Conservation (phyloP, 345 rosid species). For the Eucalyptus dawsonii region DNA sequence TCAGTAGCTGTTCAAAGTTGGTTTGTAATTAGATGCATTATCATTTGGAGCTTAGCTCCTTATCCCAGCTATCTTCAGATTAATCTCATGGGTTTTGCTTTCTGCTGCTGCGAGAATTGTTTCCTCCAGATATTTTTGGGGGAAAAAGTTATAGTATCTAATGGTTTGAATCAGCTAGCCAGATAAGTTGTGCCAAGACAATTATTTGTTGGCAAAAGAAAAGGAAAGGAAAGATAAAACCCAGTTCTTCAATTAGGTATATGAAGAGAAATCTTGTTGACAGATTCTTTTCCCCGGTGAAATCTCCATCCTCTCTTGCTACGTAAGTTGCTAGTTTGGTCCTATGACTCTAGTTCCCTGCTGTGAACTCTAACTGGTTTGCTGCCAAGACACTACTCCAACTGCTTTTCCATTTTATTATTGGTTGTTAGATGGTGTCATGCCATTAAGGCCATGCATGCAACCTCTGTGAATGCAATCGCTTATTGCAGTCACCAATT, state of each 20-base stretch:
- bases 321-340: neutral
- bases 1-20: neutral
- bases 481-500: neutral
- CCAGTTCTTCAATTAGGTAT: neutral
- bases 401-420: neutral
- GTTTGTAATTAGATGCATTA: neutral
- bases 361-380: neutral
- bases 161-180: neutral
- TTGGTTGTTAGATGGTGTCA: neutral
- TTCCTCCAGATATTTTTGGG: neutral
- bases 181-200: neutral
- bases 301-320: neutral
- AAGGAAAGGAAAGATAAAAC: neutral
- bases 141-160: neutral
- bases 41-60: neutral
- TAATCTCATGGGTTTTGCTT: neutral
- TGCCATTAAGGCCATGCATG: neutral
- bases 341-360: neutral
- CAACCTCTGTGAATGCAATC: neutral
- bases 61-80: neutral
- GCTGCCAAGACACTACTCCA: neutral
- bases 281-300: neutral
- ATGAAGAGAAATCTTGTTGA: neutral
- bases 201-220: neutral
- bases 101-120: neutral